phyloP scores from a whole-genome alignment of 2,329 filamentous ascomycete genomes.

The Arthrobotrys conoides region DNA sequence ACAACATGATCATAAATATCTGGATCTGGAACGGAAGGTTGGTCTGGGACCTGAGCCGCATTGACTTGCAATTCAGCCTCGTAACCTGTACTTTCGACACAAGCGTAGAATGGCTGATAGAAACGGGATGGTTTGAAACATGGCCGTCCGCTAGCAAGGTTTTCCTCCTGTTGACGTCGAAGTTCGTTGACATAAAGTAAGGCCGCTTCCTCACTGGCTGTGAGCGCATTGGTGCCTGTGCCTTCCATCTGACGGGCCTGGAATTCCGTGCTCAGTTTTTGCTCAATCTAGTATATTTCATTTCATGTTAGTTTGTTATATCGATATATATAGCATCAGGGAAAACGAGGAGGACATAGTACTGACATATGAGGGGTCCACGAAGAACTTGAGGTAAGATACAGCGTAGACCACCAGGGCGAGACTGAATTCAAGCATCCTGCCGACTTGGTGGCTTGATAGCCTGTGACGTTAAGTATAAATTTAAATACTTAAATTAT shows the following conservation, averaged over 20 bases:
- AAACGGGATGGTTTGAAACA: slow-evolving; percentile 28
- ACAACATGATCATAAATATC: neutral
- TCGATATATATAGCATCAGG: no score
- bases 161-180: neutral
- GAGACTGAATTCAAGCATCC: slow-evolving; percentile 4
- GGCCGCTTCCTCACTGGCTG: neutral
- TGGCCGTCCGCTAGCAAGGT: neutral
- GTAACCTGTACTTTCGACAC: neutral
- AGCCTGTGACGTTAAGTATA: no score
- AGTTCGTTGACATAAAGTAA: slow-evolving; percentile 5
- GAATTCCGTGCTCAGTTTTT: slow-evolving; percentile 1
- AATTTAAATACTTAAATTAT: no score
- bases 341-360: no score
- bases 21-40: no score
- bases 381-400: slow-evolving; percentile 11
- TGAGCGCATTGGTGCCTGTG: neutral
- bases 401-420: slow-evolving; percentile 3
- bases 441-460: neutral
- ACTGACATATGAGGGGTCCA: slow-evolving; percentile 11
- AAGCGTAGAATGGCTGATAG: slow-evolving; percentile 27
- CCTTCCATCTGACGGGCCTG: neutral
- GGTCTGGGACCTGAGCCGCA: neutral
- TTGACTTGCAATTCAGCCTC: neutral
- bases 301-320: neutral
- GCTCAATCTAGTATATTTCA: slow-evolving; percentile 5